Base-by-base conservation (phyloP, 345 rosid genomes). In the Limnanthes douglasii region DNA sequence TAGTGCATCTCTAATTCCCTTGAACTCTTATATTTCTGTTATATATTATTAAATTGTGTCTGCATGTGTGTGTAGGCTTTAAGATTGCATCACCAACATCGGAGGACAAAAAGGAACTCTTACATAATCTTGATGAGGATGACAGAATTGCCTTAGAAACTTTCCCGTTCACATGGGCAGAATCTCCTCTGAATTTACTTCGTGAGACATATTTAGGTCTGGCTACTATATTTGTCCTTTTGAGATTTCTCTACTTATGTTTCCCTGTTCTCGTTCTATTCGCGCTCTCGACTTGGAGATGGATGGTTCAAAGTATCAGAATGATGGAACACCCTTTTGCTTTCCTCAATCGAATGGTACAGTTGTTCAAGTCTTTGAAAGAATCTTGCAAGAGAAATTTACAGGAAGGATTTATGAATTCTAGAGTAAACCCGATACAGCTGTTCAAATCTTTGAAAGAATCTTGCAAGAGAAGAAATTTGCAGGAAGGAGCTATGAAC, bases 151-250 rank as follows among this genome's bases (percentile, higher is more conserved):
- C 63, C 40, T 67, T 9, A 7, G 95, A 84, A 54, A 84, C 55
- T 62, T 84, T 93, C 57, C 95, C 88, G 0, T 71, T 79, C 62
- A 53, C 78, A 37, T 84, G 95, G 95, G 84, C 82, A 51, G 79
- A 70, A 63, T 79, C 88, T 31, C 95, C 95, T 0, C 88, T 70
- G 68, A 73, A 84, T 45, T 39, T 76, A 52, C 62, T 84, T 28
- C 51, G 54, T n/a, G 88, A 79, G 48, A 84, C 95, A 0, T 84
- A 61, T 47, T 49, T 79, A 50, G 68, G 77, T n/a, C 54, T 84
- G 45, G 95, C 95, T 2, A 56, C 77, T 3, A 33, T 61, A 2
- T 84, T 84, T 54, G 88, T 84, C 45, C 53, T 78, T 21, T 19
- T 66, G 50, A 66, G 93, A 47, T 45, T 75, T 52, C 30, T 75